phyloP scores from a whole-genome alignment of 805 yeast genomes.

The Yarrowia deformans region DNA sequence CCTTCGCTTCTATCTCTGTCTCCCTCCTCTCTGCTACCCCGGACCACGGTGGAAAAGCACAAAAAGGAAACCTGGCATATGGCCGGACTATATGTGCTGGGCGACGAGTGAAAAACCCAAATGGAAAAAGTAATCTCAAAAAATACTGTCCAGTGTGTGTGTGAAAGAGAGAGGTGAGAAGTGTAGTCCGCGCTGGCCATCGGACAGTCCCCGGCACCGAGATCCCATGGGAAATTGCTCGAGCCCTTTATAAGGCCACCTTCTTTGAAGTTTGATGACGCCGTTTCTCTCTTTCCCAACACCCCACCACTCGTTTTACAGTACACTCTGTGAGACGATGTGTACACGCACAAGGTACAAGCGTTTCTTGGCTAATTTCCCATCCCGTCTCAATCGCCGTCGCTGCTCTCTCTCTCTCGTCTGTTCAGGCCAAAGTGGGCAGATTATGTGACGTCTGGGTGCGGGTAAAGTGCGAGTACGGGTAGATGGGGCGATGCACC shows the following conservation, averaged over 20 bases:
- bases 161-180: neutral
- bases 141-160: neutral
- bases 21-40: constrained; percentile 9
- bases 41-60: constrained; percentile 17
- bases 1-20: neutral
- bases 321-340: too few species aligned
- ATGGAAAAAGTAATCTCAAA: constrained; percentile 5
- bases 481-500: constrained; percentile 33
- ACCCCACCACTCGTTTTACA: neutral
- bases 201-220: neutral
- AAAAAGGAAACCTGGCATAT: neutral
- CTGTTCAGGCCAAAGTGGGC: constrained; percentile 27
- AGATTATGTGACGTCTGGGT: constrained; percentile 21
- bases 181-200: too few species aligned
- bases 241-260: neutral
- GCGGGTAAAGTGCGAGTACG: constrained; percentile 8
- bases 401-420: neutral
- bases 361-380: constrained; percentile 36
- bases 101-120: neutral
- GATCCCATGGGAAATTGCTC: neutral
- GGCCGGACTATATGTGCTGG: neutral
- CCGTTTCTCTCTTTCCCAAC: too few species aligned
- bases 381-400: neutral
- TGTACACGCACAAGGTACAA: constrained; percentile 22
- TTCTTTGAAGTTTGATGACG: neutral